These are phyloP conservation scores for Penicillium janthinellum DNA, from an alignment of 2,329 filamentous ascomycete species.

Conservation along the genomic window DNA sequence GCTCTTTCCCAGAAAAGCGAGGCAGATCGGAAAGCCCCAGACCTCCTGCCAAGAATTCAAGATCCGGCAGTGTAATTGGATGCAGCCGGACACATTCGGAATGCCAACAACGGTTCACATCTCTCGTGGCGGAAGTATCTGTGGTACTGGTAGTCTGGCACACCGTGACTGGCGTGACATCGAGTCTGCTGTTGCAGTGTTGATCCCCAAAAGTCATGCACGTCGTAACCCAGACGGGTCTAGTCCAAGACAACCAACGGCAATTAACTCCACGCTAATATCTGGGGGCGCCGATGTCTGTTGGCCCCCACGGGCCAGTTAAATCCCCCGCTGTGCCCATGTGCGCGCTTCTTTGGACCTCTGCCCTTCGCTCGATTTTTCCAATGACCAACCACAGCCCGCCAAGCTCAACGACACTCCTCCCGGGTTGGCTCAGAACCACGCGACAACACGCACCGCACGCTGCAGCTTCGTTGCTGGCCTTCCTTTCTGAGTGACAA, in stretches of 20 bases:
- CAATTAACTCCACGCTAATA: too few species aligned
- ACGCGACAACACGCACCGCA: neutral
- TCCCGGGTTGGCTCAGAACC: neutral
- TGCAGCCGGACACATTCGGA: neutral
- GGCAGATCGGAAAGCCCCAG: neutral
- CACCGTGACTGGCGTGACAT: neutral
- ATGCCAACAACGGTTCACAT: neutral
- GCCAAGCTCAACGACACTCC: neutral
- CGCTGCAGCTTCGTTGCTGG: neutral
- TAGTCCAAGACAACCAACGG: neutral
- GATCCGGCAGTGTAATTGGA: neutral
- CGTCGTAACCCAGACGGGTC: neutral
- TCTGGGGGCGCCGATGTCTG: constrained; percentile 5
- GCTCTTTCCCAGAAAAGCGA: constrained; percentile 2
- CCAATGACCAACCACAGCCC: neutral
- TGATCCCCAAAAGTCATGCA: neutral
- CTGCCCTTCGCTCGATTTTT: neutral
- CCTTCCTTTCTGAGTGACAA: neutral
- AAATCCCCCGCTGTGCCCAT: constrained; percentile 17
- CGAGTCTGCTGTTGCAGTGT: neutral
- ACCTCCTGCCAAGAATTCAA: neutral
- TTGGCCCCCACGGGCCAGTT: constrained; percentile 14
- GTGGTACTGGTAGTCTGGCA: neutral
- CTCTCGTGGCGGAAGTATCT: neutral
- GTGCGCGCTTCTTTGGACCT: constrained; percentile 9